A percentile compares a stretch with the other conserved stretches of the same genome.
phyloP scores from a whole-genome alignment of 208 protist species.

The Borovskyia barvae region DNA sequence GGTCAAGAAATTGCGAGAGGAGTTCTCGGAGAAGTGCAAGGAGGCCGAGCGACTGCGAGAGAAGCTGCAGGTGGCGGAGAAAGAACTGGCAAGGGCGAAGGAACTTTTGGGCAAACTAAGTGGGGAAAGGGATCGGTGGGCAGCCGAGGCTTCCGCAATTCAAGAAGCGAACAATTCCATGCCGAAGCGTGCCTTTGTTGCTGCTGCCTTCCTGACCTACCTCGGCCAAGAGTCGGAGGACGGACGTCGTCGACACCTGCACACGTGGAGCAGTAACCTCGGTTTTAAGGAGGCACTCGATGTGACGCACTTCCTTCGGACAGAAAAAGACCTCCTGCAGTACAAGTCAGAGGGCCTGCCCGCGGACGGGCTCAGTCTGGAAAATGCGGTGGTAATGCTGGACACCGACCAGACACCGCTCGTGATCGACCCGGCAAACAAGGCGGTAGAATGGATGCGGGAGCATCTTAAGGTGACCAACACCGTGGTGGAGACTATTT shows the following conservation, averaged over 20 bases:
- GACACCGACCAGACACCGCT: slow-evolving; percentile 87
- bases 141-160: slow-evolving; percentile 71
- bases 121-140: slow-evolving; percentile 95
- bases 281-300: slow-evolving; percentile 33
- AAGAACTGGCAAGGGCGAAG: slow-evolving; percentile 88
- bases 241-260: slow-evolving; percentile 57
- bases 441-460: slow-evolving; percentile 93
- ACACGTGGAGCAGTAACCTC: slow-evolving; percentile 79
- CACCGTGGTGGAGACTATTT: slow-evolving; percentile 81
- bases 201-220: slow-evolving; percentile 93
- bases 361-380: slow-evolving; percentile 92
- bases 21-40: slow-evolving; percentile 90
- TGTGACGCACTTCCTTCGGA: slow-evolving; percentile 90
- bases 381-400: slow-evolving; percentile 96
- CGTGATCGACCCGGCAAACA: slow-evolving; percentile 95
- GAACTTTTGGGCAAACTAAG: slow-evolving; percentile 94
- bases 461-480: slow-evolving; percentile 74
- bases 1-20: slow-evolving; percentile 76
- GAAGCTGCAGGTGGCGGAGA: slow-evolving; percentile 87
- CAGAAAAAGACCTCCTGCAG: slow-evolving; percentile 92
- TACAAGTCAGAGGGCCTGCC: slow-evolving; percentile 96
- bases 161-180: slow-evolving; percentile 60
- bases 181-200: slow-evolving; percentile 84
- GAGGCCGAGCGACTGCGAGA: slow-evolving; percentile 92
- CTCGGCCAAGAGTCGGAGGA: slow-evolving; percentile 86